A percentile compares a stretch with the other conserved stretches of the same genome.
These are phyloP conservation scores for Comarum palustre DNA, from an alignment of 306 rosid genomes.

Conservation along the genomic window DNA sequence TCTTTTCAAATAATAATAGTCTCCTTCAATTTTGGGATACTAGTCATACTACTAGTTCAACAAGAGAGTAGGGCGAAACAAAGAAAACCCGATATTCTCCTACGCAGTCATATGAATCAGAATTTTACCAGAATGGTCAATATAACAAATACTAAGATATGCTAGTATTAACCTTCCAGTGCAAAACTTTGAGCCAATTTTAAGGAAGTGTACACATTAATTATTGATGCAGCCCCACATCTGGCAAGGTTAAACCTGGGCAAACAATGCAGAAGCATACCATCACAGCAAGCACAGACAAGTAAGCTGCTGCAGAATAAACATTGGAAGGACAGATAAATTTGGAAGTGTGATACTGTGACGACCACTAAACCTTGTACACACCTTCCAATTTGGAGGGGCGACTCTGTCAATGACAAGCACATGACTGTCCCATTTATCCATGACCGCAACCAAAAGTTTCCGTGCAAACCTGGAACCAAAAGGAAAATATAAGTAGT, in stretches of 20 bases:
- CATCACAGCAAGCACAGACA: slow-evolving; percentile 12
- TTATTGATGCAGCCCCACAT: not conserved
- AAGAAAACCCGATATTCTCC: not conserved
- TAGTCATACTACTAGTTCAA: not conserved
- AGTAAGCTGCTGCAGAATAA: not conserved
- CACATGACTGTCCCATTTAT: slow-evolving; percentile 74
- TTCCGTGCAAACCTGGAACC: slow-evolving; percentile 72
- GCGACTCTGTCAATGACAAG: slow-evolving; percentile 56
- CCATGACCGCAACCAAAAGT: slow-evolving; percentile 76
- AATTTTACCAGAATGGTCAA: not conserved
- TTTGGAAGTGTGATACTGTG: not conserved
- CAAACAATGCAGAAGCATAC: not conserved
- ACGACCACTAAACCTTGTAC: slow-evolving; percentile 17
- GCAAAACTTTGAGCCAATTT: not conserved
- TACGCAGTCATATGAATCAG: not conserved
- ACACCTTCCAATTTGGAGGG: slow-evolving; percentile 91
- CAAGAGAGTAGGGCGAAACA: not conserved
- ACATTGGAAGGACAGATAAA: slow-evolving; percentile 10
- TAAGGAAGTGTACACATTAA: not conserved
- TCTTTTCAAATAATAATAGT: not conserved
- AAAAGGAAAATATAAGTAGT: slow-evolving; percentile 17
- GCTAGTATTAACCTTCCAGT: not conserved
- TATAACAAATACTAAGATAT: not conserved
- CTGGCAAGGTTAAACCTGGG: not conserved
- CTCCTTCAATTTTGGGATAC: not conserved